Evolutionary conservation across 306 rosid genomes (phyloP).

Genomic region (Vigna trinervia): DNA sequence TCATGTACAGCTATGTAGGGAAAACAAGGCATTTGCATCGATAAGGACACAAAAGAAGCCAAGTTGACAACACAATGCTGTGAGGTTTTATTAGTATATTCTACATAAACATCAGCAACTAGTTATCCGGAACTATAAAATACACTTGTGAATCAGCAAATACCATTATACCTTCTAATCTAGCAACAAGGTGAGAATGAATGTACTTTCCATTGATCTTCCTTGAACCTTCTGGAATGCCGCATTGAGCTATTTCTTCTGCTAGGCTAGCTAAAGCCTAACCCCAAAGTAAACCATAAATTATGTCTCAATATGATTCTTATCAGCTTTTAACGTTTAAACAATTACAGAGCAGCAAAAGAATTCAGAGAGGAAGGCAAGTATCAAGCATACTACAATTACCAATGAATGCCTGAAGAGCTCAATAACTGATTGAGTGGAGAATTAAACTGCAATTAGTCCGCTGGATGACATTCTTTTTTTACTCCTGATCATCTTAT

Average conservation of each 20-base stretch:
- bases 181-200: constrained; percentile 84
- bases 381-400: constrained; percentile 7
- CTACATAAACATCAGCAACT: neutral
- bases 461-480: constrained; percentile 15
- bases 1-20: constrained; percentile 61
- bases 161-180: constrained; percentile 69
- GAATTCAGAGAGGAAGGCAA: constrained; percentile 12
- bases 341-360: constrained; percentile 6
- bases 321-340: constrained; percentile 25
- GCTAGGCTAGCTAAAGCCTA: constrained; percentile 82
- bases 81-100: constrained; percentile 24
- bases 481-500: constrained; percentile 4
- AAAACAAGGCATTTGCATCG: constrained; percentile 38
- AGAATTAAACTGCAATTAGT: constrained; percentile 23
- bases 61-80: constrained; percentile 10
- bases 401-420: constrained; percentile 4
- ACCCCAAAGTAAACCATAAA: constrained; percentile 37
- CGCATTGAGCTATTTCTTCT: constrained; percentile 77
- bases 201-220: constrained; percentile 94
- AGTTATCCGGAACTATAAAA: constrained; percentile 26
- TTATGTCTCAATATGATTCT: constrained; percentile 28
- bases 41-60: constrained; percentile 35
- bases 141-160: constrained; percentile 27
- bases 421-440: constrained; percentile 3
- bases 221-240: constrained; percentile 78